Base-by-base conservation (phyloP, 805 yeast species). In the Metschnikowia orientalis region DNA sequence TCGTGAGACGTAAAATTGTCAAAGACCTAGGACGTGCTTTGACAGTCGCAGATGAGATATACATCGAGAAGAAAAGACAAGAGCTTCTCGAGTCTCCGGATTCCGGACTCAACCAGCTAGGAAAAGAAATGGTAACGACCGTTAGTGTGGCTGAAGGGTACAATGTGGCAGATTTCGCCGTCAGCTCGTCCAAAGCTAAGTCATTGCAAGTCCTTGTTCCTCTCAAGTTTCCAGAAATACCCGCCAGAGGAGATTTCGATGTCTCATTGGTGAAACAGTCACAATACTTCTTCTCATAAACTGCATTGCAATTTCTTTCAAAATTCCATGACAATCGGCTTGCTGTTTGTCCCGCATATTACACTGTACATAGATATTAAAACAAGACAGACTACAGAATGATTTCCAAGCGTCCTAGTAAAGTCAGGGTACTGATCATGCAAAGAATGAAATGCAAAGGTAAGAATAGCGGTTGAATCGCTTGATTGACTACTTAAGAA, bases 221-320 rank as follows among this genome's bases (percentile, higher is more conserved):
- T 5, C 66, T 87, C 47, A 60, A 56, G 26, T 64, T 87, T 42
- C 94, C 95, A 0, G 69, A 66, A 0, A 73, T 86, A 25, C 96
- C 96, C 9, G 63, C 71, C 30, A 80, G 75, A 56, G 98, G 97
- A 31, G 79, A 77, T 11, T 85, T 90, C 48, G 94, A 90, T 51
- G 94, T 90, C 22, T 60, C 64, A 23, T 73, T 72, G 37, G 81
- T 89, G 26, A 71, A 72, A 51, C 74, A 79, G 30, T 85, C 95
- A 42, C 69, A 71, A 19, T 90, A 90, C 58, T 90, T 90, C 71
- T 90, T 90, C 47, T 63, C 70, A 24, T 65, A 24, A 26, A 8
- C n/a, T n/a, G n/a, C n/a, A n/a, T n/a, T n/a, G n/a, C n/a, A n/a
- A n/a, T n/a, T n/a, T n/a, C n/a, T n/a, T n/a, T n/a, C n/a, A n/a